Conservation (phyloP, 306 rosid genomes). For the Urtica urens region DNA sequence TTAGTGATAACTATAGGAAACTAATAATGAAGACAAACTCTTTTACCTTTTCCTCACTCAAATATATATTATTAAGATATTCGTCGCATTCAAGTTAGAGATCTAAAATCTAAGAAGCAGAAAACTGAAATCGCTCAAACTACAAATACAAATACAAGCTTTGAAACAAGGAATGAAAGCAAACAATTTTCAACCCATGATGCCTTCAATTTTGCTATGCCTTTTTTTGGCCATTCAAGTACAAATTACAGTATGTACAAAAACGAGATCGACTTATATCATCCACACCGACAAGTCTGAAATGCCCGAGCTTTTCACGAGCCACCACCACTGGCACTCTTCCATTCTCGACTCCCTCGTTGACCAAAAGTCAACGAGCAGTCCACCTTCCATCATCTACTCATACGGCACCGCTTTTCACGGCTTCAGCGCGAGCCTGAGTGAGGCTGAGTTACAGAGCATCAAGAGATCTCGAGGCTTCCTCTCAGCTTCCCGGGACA, state of each 20-base stretch:
- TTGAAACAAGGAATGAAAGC: too few species aligned
- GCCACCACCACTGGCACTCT: constrained; percentile 26
- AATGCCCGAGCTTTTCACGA: constrained; percentile 15
- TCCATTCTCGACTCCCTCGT: constrained; percentile 20
- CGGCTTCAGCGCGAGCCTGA: constrained; percentile 20
- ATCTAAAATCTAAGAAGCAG: too few species aligned
- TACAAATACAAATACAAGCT: too few species aligned
- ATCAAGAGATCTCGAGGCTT: constrained; percentile 14
- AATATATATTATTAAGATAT: too few species aligned
- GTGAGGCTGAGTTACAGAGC: constrained; percentile 2
- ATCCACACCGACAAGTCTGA: constrained; percentile 20
- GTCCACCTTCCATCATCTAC: constrained; percentile 13
- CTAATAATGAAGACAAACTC: too few species aligned
- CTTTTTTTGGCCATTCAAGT: neutral
- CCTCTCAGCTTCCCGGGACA: constrained; percentile 15
- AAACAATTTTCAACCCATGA: too few species aligned
- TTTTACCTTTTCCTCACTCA: too few species aligned
- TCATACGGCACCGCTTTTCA: constrained; percentile 19
- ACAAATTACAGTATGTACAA: neutral
- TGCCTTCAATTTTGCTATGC: neutral
- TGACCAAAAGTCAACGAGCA: neutral
- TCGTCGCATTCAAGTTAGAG: too few species aligned
- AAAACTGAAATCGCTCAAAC: too few species aligned
- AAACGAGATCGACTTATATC: constrained; percentile 9
- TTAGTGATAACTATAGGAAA: too few species aligned